A percentile compares a stretch with the other conserved stretches of the same genome.
Conservation (phyloP, 139 green algal species). For the Chlorella ohadii region DNA sequence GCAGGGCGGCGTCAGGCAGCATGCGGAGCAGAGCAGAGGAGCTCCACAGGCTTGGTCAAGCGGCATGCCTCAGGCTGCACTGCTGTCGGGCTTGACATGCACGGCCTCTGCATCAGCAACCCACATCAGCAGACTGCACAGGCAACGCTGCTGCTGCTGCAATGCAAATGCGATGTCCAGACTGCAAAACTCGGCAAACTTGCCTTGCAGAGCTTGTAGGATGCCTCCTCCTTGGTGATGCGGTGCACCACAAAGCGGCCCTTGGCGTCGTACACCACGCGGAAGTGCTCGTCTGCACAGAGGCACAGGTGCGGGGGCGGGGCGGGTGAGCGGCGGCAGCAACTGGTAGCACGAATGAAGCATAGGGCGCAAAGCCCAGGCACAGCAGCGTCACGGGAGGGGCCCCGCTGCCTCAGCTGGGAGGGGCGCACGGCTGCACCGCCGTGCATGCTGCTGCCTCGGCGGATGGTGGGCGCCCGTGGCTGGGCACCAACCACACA, state of each 20-base stretch:
- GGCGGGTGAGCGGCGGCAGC: not conserved
- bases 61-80: not conserved
- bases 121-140: no score
- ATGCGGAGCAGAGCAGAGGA: not conserved
- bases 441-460: no score
- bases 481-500: no score
- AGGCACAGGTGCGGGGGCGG: not conserved
- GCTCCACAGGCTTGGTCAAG: not conserved
- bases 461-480: no score
- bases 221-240: conserved; percentile 94
- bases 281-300: conserved; percentile 73
- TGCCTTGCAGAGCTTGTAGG: conserved; percentile 99
- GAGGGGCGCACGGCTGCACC: no score
- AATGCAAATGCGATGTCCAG: not conserved
- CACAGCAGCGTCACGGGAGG: no score
- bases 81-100: no score
- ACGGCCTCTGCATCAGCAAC: no score
- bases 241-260: conserved; percentile 98
- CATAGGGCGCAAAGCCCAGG: no score
- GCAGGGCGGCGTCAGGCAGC: not conserved
- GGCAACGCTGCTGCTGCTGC: not conserved
- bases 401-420: no score
- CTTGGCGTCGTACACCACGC: conserved; percentile 98
- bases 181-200: conserved; percentile 46
- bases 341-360: not conserved